Evolutionary conservation across 1,284 basidiomycete species (phyloP), one percentile per base, ranked within the genome.

Genomic region (Inonotus hispidus): DNA sequence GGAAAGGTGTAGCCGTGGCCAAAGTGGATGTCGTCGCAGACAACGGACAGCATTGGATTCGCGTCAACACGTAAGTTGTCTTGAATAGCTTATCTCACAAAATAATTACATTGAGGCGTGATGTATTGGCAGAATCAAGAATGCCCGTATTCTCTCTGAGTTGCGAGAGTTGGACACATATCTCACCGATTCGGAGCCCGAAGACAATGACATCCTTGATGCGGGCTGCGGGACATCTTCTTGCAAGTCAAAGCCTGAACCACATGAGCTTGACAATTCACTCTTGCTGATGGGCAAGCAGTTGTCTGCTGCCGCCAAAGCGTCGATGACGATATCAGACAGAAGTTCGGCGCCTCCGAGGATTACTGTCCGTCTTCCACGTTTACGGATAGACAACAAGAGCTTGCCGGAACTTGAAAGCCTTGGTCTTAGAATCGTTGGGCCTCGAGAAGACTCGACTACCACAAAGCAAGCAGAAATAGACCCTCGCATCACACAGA

Each of bases 111-210:
- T 2, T 25, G 5, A 21, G 23, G 7, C 47, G 7, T n/a, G n/a
- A n/a, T n/a, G n/a, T 23, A 49, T 29, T 19, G 4, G 61, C 56
- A 93, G 90, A 7, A 83, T 86, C 27, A 93, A 89, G 68, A 87
- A 89, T 60, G 79, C 83, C 0, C 83, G 88, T n/a, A 75, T 93
- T 23, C 71, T 88, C 2, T 80, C 87, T 32, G 91, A 93, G 70
- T 88, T 93, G 66, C 81, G 86, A 41, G 90, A 93, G 73, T 81
- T 88, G 32, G 91, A 93, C 66, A 91, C 89, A 1, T 93, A 92
- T 70, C 67, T 87, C 38, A 90, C 85, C 0, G 87, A 84, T 59
- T 86, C 85, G 1, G 82, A 82, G 6, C 77, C 79, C 32, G 82
- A 82, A 3, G 73, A 71, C 0, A 76, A 78, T n/a, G 70, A 72